Evolutionary conservation across 192 early-diverging fungal genomes (phyloP).

Genomic region (Coemansia sp.): DNA sequence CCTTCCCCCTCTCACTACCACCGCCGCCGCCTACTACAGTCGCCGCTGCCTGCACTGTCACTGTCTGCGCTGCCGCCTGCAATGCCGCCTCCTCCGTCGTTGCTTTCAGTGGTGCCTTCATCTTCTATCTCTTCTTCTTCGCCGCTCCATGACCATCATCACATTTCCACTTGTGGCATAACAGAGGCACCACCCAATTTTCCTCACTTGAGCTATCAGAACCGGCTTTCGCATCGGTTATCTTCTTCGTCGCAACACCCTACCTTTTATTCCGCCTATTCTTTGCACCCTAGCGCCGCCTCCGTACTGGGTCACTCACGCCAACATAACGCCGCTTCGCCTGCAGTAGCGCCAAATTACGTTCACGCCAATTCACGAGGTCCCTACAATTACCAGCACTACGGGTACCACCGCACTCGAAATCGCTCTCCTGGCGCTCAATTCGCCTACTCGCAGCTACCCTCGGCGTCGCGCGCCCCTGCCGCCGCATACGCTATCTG

Average conservation of each 20-base stretch:
- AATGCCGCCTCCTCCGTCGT: constrained; percentile 8
- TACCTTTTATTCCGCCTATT: neutral
- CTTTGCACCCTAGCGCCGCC: constrained; percentile 2
- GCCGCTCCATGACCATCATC: neutral
- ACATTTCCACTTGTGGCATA: neutral
- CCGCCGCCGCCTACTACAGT: constrained; percentile 5
- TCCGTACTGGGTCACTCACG: neutral
- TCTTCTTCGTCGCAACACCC: neutral
- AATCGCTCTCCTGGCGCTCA: neutral
- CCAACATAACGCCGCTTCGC: neutral
- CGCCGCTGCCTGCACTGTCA: constrained; percentile 8
- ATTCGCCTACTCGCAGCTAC: neutral
- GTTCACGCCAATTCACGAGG: constrained; percentile 10
- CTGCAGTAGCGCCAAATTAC: constrained; percentile 8
- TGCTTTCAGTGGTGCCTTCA: constrained; percentile 1
- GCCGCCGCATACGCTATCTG: constrained; percentile 2
- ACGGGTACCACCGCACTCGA: neutral
- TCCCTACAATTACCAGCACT: constrained; percentile 7
- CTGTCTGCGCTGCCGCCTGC: constrained; percentile 2
- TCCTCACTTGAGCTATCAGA: neutral
- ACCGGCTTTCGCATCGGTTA: neutral
- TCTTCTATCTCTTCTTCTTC: constrained; percentile 2
- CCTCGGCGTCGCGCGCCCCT: constrained; percentile 1
- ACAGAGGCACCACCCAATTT: neutral
- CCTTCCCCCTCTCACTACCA: neutral